Evolutionary conservation across 176 grass and related monocot species (phyloP).

Genomic region (Ensete glaucum): DNA sequence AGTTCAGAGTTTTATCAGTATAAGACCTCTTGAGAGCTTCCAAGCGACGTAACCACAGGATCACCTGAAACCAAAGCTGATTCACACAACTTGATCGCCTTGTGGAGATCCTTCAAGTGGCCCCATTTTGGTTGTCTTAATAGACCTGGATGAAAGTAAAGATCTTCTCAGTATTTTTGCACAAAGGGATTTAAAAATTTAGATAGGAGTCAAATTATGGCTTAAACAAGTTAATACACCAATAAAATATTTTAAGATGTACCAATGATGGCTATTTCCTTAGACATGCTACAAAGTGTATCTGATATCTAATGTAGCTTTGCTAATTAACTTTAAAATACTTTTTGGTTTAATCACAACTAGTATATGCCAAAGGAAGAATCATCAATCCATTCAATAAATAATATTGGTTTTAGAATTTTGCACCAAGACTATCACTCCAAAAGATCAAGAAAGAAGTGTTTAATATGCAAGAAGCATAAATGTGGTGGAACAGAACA

Average conservation of each 20-base stretch:
- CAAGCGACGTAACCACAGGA: slow-evolving; percentile 60
- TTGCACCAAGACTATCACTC: not conserved
- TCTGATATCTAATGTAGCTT: not conserved
- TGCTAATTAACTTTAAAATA: not conserved
- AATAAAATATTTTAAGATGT: too few species aligned
- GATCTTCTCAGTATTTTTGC: not conserved
- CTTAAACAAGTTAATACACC: too few species aligned
- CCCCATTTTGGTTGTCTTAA: slow-evolving; percentile 98
- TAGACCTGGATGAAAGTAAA: slow-evolving; percentile 41
- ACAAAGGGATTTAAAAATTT: not conserved
- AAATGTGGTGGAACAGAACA: not conserved
- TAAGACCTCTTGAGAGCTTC: slow-evolving; percentile 60
- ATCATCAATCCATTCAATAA: too few species aligned
- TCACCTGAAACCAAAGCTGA: slow-evolving; percentile 67
- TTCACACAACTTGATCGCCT: slow-evolving; percentile 91
- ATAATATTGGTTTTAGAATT: not conserved
- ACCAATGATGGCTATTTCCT: too few species aligned
- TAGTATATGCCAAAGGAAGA: too few species aligned
- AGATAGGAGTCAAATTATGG: too few species aligned
- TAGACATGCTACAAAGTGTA: not conserved
- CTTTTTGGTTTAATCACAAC: not conserved
- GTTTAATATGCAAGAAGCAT: not conserved
- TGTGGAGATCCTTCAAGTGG: slow-evolving; percentile 89
- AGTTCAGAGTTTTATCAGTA: not conserved
- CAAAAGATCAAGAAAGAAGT: not conserved